Evolutionary conservation across 257 asterid species (phyloP).

Genomic region (Schizonepeta tenuifolia): DNA sequence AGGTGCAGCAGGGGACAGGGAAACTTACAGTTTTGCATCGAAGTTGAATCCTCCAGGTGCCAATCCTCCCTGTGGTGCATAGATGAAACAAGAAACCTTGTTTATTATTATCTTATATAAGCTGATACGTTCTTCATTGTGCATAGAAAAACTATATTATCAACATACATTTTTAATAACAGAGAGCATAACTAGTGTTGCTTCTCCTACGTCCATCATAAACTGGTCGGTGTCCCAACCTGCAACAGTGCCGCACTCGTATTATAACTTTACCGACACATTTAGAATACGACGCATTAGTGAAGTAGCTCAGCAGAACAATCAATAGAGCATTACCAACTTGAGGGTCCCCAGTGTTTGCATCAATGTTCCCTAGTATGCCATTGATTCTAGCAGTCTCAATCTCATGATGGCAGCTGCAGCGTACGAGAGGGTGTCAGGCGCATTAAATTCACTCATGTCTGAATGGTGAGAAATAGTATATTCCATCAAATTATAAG

Average conservation of each 20-base stretch:
- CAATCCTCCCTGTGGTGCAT: conserved; percentile 72
- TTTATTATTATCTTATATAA: neutral
- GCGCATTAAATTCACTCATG: neutral
- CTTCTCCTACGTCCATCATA: conserved; percentile 93
- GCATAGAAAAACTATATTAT: neutral
- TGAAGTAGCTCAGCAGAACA: neutral
- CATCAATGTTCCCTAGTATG: conserved; percentile 89
- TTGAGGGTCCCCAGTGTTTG: conserved; percentile 96
- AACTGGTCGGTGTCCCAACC: conserved; percentile 99
- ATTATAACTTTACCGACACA: neutral
- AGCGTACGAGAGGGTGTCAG: neutral
- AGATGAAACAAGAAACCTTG: conserved; percentile 10
- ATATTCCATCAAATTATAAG: neutral
- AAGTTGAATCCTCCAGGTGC: conserved; percentile 99
- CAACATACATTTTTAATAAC: conserved; percentile 78
- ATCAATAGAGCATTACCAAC: conserved; percentile 48
- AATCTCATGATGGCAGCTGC: conserved; percentile 55
- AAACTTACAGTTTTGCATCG: conserved; percentile 87
- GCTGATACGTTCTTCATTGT: neutral
- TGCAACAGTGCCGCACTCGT: conserved; percentile 32
- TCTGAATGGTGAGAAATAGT: neutral
- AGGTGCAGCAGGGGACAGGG: neutral
- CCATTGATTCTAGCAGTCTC: conserved; percentile 99
- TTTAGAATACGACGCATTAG: neutral
- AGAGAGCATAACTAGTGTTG: conserved; percentile 83